Evolutionary conservation across 495 filamentous ascomycete species (phyloP).

Genomic region (Hypomontagnella submonticulosa): DNA sequence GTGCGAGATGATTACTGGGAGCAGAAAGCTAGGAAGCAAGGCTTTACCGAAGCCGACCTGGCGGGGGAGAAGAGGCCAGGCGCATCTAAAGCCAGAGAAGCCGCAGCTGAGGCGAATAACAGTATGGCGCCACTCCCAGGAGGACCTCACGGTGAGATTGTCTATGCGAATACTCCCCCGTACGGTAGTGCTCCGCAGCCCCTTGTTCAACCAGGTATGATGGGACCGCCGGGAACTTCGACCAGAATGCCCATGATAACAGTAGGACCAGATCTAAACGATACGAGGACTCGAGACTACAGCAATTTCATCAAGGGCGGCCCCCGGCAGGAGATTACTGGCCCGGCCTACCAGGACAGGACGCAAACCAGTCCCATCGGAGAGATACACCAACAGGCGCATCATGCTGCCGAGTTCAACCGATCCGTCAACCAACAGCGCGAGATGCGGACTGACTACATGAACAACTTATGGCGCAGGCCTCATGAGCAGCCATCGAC

Average conservation of each 20-base stretch:
- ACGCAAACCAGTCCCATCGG: conserved; percentile 78
- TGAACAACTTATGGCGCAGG: conserved; percentile 80
- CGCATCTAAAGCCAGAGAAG: conserved; percentile 86
- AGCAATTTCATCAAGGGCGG: conserved; percentile 77
- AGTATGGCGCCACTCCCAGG: conserved; percentile 58
- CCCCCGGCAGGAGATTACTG: conserved; percentile 88
- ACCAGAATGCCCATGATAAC: conserved; percentile 87
- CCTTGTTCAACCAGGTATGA: conserved; percentile 76
- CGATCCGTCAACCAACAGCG: conserved; percentile 80
- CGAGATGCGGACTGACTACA: conserved; percentile 75
- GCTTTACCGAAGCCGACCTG: conserved; percentile 96
- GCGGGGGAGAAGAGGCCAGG: conserved; percentile 97
- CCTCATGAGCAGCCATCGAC: conserved; percentile 77
- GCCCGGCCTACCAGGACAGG: conserved; percentile 88
- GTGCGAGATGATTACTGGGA: conserved; percentile 99
- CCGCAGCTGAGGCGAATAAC: conserved; percentile 69
- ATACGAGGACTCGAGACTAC: conserved; percentile 82
- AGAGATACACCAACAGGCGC: conserved; percentile 90
- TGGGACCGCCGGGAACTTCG: conserved; percentile 69
- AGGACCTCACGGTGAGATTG: conserved; percentile 78
- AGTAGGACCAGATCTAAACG: conserved; percentile 77
- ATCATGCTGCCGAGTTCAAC: conserved; percentile 90
- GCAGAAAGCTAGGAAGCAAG: conserved; percentile 94
- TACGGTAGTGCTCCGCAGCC: conserved; percentile 69
- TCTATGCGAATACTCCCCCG: conserved; percentile 82